Conservation (phyloP, 306 rosid genomes). For the Lathyrus oleraceus region DNA sequence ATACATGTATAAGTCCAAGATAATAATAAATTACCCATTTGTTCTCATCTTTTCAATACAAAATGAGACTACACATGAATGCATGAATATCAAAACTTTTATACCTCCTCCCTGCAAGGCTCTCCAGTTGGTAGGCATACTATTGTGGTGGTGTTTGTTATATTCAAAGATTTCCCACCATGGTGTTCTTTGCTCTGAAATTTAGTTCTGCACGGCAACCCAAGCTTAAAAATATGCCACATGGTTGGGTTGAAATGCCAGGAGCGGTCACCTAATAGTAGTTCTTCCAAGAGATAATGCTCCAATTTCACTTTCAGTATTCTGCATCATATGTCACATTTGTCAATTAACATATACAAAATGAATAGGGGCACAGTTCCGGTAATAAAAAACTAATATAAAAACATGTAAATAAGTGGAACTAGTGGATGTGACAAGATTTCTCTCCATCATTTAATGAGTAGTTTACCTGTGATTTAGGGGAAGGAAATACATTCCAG, state of each 20-base stretch:
- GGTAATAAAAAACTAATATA: neutral
- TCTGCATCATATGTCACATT: constrained; percentile 56
- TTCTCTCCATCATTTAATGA: constrained; percentile 11
- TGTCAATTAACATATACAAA: constrained; percentile 20
- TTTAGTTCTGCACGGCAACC: constrained; percentile 27
- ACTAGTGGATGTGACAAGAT: neutral
- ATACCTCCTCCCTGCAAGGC: constrained; percentile 45
- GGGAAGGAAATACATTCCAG: constrained; percentile 97
- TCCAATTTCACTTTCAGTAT: constrained; percentile 87
- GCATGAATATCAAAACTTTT: constrained; percentile 29
- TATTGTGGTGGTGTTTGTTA: constrained; percentile 15
- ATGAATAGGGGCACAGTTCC: neutral
- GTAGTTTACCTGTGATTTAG: constrained; percentile 87
- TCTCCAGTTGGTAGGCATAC: constrained; percentile 15
- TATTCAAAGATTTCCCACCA: constrained; percentile 25
- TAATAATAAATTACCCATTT: neutral
- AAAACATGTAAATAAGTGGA: constrained; percentile 15
- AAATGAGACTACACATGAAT: constrained; percentile 30
- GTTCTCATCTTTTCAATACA: constrained; percentile 13
- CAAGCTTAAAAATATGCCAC: constrained; percentile 31
- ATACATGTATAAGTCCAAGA: constrained; percentile 18
- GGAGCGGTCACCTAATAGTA: constrained; percentile 60
- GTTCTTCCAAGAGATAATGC: constrained; percentile 95
- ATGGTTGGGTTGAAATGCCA: constrained; percentile 16
- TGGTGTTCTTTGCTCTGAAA: constrained; percentile 14